Evolutionary conservation across 1,139 yeast genomes (phyloP).

Genomic region (Debaryomyces singareniensis): DNA sequence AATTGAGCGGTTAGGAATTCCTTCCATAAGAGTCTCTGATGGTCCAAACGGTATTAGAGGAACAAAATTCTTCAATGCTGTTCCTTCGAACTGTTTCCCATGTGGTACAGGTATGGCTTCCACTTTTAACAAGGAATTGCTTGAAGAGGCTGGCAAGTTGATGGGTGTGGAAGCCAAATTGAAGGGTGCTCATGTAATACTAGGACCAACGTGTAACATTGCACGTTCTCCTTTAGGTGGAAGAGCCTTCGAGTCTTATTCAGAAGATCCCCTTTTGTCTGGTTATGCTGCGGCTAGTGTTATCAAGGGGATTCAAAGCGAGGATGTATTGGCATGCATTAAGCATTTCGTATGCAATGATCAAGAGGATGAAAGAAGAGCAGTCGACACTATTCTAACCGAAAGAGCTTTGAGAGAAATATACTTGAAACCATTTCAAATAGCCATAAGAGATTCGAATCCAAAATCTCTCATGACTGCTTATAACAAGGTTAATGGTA

Average conservation of each 20-base stretch:
- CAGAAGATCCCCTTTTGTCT: conserved; percentile 57
- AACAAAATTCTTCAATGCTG: conserved; percentile 50
- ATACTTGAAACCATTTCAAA: conserved; percentile 64
- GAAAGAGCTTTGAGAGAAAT: conserved; percentile 61
- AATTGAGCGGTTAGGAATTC: conserved; percentile 50
- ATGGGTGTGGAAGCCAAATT: conserved; percentile 49
- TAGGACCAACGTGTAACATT: conserved; percentile 58
- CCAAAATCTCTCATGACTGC: conserved; percentile 61
- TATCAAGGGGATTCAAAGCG: conserved; percentile 52
- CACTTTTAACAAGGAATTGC: conserved; percentile 50
- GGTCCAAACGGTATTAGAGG: conserved; percentile 60
- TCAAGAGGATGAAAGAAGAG: conserved; percentile 54
- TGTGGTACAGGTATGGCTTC: conserved; percentile 56
- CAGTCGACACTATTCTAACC: conserved; percentile 48
- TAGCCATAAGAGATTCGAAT: conserved; percentile 54
- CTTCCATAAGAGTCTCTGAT: conserved; percentile 61
- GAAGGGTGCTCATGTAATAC: conserved; percentile 55
- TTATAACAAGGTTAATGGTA: conserved; percentile 52
- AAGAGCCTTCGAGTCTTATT: conserved; percentile 63
- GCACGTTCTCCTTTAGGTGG: conserved; percentile 62
- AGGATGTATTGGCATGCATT: conserved; percentile 51
- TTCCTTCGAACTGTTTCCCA: no score
- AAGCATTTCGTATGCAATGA: conserved; percentile 57
- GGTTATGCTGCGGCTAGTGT: conserved; percentile 52
- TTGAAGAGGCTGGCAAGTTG: conserved; percentile 49